Percentiles rank a stretch among this genome's conserved stretches.
phyloP scores from a whole-genome alignment of 176 grass and related monocot species.

The Oryza rufipogon region DNA sequence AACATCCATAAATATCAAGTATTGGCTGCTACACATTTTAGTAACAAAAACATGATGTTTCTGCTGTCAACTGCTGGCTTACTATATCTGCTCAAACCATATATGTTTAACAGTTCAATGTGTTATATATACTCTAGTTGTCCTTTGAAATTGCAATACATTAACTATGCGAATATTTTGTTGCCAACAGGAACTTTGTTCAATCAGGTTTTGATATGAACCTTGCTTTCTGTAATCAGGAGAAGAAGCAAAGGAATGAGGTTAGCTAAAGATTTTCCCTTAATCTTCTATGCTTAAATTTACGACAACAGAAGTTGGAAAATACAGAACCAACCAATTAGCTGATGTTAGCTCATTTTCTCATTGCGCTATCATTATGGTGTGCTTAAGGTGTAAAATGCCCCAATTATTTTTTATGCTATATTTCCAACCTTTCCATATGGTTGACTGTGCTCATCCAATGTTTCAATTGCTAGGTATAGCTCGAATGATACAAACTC shows the following conservation, averaged over 20 bases:
- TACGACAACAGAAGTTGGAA: neutral
- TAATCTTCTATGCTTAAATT: constrained; percentile 23
- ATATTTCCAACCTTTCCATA: neutral
- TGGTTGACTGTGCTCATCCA: neutral
- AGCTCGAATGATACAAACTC: neutral
- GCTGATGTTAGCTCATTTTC: constrained; percentile 20
- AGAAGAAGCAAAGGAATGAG: constrained; percentile 93
- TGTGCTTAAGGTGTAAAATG: constrained; percentile 11
- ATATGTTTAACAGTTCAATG: neutral
- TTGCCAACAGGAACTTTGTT: constrained; percentile 74
- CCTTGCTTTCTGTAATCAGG: constrained; percentile 84
- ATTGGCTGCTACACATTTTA: constrained; percentile 12
- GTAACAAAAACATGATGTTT: constrained; percentile 32
- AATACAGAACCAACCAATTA: neutral
- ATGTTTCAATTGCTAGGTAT: neutral
- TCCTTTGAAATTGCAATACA: constrained; percentile 7
- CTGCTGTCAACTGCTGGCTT: neutral
- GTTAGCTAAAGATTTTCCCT: constrained; percentile 42
- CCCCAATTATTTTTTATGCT: neutral
- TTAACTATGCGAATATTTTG: constrained; percentile 39
- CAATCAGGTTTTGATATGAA: constrained; percentile 94
- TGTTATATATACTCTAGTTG: constrained; percentile 6
- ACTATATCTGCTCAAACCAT: neutral
- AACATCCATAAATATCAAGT: neutral
- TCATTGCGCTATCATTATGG: neutral